Percentiles rank a stretch among this genome's conserved stretches.
phyloP scores from a whole-genome alignment of 768 basidiomycete species.

The Pleurotus cornucopiae region DNA sequence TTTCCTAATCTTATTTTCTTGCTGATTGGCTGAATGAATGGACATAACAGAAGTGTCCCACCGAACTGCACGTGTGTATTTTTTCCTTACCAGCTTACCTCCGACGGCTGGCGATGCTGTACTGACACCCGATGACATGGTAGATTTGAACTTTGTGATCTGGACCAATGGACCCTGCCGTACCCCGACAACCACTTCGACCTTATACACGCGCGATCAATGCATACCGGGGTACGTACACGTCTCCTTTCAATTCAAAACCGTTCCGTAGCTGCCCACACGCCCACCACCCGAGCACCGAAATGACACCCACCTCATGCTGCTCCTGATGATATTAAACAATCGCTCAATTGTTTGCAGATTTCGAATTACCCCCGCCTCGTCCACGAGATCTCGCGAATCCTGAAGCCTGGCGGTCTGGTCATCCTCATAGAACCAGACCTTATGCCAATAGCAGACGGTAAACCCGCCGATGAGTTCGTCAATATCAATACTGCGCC shows the following conservation, averaged over 20 bases:
- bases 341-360: conserved; percentile 24
- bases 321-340: too few species aligned
- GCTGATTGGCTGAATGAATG: neutral
- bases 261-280: too few species aligned
- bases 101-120: too few species aligned
- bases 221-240: conserved; percentile 60
- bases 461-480: conserved; percentile 32
- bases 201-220: conserved; percentile 64
- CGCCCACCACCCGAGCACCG: too few species aligned
- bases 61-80: conserved; percentile 67
- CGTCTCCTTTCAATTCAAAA: conserved; percentile 11
- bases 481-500: conserved; percentile 9
- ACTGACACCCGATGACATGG: neutral
- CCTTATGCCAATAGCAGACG: conserved; percentile 45
- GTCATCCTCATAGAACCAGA: conserved; percentile 64
- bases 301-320: too few species aligned
- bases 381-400: conserved; percentile 55
- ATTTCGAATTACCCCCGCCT: conserved; percentile 60
- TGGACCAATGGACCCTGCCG: conserved; percentile 56
- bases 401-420: conserved; percentile 68
- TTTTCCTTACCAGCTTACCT: neutral
- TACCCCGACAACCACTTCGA: conserved; percentile 64
- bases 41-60: conserved; percentile 47
- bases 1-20: conserved; percentile 14
- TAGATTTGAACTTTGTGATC: conserved; percentile 71